phyloP scores from a whole-genome alignment of 2,329 filamentous ascomycete genomes.

The Exutisphaerella laricina region DNA sequence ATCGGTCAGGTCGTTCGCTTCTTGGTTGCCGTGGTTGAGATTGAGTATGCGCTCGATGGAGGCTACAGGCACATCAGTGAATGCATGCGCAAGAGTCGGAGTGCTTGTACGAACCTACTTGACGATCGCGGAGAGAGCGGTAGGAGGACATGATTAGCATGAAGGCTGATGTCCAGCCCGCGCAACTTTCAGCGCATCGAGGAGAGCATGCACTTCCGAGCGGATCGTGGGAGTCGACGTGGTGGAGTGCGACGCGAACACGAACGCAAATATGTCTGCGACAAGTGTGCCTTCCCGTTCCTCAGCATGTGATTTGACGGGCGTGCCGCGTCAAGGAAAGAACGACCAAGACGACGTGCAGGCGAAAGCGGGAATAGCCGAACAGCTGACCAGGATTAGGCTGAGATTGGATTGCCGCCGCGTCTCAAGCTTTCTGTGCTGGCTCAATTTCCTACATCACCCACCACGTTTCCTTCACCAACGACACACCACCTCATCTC shows the following conservation, averaged over 20 bases:
- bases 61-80: constrained; percentile 45
- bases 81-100: constrained; percentile 11
- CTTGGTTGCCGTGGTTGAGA: constrained; percentile 67
- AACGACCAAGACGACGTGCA: too few species aligned
- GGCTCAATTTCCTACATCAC: neutral
- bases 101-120: constrained; percentile 55
- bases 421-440: constrained; percentile 1
- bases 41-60: constrained; percentile 95
- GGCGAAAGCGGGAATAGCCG: too few species aligned
- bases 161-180: constrained; percentile 30
- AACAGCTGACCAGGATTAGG: constrained; percentile 1
- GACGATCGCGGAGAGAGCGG: constrained; percentile 62
- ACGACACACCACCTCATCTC: constrained; percentile 6
- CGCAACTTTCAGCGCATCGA: constrained; percentile 26
- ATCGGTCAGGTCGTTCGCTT: constrained; percentile 56
- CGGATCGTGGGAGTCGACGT: neutral
- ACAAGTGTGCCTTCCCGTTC: too few species aligned
- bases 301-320: too few species aligned
- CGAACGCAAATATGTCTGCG: too few species aligned
- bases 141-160: constrained; percentile 49
- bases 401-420: too few species aligned
- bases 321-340: too few species aligned
- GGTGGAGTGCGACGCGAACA: neutral
- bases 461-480: constrained; percentile 2
- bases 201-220: neutral